Percentiles rank a stretch among this genome's conserved stretches.
phyloP scores from a whole-genome alignment of 352 stramenopile species.

The Phytophthora nicotianae region DNA sequence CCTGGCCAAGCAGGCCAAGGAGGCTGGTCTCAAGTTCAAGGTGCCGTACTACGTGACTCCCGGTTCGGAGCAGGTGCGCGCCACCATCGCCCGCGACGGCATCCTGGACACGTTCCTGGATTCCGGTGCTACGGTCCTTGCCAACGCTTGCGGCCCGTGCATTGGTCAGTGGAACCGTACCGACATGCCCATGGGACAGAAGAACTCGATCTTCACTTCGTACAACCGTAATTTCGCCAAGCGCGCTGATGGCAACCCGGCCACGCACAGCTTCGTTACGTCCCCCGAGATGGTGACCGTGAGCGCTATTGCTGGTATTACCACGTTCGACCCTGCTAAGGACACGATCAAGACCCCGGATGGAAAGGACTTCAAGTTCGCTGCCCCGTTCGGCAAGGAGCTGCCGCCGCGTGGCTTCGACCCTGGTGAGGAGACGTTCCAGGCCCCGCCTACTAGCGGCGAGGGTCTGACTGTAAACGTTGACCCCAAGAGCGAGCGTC shows the following conservation, averaged over 20 bases:
- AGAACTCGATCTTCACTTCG: slow-evolving; percentile 95
- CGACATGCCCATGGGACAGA: slow-evolving; percentile 85
- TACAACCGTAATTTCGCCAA: slow-evolving; percentile 97
- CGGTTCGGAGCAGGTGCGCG: slow-evolving; percentile 92
- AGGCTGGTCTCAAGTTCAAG: slow-evolving; percentile 91
- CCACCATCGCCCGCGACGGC: slow-evolving; percentile 91
- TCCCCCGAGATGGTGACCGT: slow-evolving; percentile 93
- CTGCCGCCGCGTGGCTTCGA: slow-evolving; percentile 91
- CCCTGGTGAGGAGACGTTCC: slow-evolving; percentile 92
- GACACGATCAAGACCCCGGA: slow-evolving; percentile 88
- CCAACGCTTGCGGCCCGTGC: slow-evolving; percentile 93
- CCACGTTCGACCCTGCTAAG: slow-evolving; percentile 91
- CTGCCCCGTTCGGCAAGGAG: slow-evolving; percentile 91
- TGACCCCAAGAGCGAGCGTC: slow-evolving; percentile 82
- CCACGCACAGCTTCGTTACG: slow-evolving; percentile 93
- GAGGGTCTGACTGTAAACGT: slow-evolving; percentile 80
- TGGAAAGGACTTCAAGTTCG: slow-evolving; percentile 92
- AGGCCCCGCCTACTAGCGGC: slow-evolving; percentile 76
- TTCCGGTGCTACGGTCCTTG: slow-evolving; percentile 87
- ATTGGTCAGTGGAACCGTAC: slow-evolving; percentile 95
- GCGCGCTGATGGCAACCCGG: slow-evolving; percentile 94
- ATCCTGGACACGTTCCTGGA: slow-evolving; percentile 91
- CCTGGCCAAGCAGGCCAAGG: slow-evolving; percentile 85
- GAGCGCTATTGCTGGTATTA: slow-evolving; percentile 86
- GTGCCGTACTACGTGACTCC: slow-evolving; percentile 93